Conservation (phyloP, 2,329 filamentous ascomycete species). For the Talaromyces marneffei region DNA sequence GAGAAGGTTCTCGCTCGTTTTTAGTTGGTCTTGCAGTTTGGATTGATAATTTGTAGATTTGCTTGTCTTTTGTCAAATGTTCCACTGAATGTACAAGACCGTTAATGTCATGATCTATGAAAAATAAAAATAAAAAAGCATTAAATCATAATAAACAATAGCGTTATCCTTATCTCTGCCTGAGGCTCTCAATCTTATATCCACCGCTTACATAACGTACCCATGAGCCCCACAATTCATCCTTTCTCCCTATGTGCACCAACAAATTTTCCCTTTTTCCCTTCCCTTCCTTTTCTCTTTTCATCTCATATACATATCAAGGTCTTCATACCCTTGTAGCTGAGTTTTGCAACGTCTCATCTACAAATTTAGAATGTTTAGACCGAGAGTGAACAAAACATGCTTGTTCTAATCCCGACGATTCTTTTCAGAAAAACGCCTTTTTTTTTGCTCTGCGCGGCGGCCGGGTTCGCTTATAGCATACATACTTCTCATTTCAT, state of each 20-base stretch:
- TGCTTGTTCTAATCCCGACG: slow-evolving; percentile 42
- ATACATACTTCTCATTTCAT: slow-evolving; percentile 24
- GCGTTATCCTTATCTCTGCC: no score
- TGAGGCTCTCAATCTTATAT: background rate
- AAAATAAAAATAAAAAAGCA: background rate
- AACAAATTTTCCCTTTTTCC: background rate
- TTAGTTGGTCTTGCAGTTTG: background rate
- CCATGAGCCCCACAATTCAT: background rate
- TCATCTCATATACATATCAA: slow-evolving; percentile 24
- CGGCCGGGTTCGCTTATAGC: slow-evolving; percentile 43
- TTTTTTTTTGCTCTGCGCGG: slow-evolving; percentile 22
- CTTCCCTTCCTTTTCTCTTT: slow-evolving; percentile 20
- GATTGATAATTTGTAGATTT: background rate
- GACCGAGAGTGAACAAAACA: slow-evolving; percentile 35
- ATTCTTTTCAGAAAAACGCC: slow-evolving; percentile 21
- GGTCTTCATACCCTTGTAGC: slow-evolving; percentile 45
- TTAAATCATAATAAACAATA: no score
- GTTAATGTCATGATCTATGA: background rate
- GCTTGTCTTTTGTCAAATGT: background rate
- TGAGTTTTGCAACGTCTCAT: slow-evolving; percentile 30
- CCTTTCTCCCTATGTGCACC: background rate
- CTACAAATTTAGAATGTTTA: slow-evolving; percentile 37
- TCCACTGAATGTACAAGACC: background rate
- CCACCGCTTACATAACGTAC: background rate
- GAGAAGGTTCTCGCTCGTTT: slow-evolving; percentile 69